Base-by-base conservation (phyloP, 768 basidiomycete genomes). In the Porphyrellus cyaneotinctus region DNA sequence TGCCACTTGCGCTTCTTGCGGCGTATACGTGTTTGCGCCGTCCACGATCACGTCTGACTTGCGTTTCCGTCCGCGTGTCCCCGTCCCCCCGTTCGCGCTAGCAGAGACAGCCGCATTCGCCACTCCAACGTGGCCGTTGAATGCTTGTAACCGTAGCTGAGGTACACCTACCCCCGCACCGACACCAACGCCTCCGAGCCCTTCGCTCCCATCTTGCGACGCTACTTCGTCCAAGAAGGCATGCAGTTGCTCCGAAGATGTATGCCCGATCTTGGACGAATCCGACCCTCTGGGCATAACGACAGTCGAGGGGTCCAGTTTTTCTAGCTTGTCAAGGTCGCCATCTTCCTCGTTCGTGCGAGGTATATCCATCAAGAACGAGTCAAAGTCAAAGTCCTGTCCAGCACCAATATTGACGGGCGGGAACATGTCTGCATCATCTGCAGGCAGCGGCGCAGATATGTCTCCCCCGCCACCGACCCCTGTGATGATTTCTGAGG, bases 181-280 rank as follows among this genome's bases (percentile, higher is more conserved):
- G 0, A 24, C 33, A 13, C 49, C 42, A 28, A 9, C 5, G 26
- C 26, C 26, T 9, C 2, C 52, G n/a, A n/a, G n/a, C 10, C 53
- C 36, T 0, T 56, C 64, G 11, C 31, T 45, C 48, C 68, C 61
- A 23, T 69, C 64, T 15, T 70, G 72, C 17, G 72, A 72, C 14
- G 59, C 66, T 8, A 74, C 74, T 52, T 74, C 76, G 49, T 77
- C 75, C 47, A 77, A 63, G 58, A 77, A 75, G 5, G 76, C 72
- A 31, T 72, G 66, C 24, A 77, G 55, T 51, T 71, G 72, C 51
- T 74, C 66, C 49, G 72, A 64, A 12, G 70, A 68, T 30, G 70
- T 52, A 36, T 54, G 66, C 13, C 63, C 64, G 4, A 72, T 60
- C 47, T 67, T 66, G 41, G 70, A 57, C 39, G 56, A 15, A 10